Percentiles rank a stretch among this genome's conserved stretches.
Evolutionary conservation across 495 filamentous ascomycete species (phyloP).

Genomic region (Penicillium maclennaniae): DNA sequence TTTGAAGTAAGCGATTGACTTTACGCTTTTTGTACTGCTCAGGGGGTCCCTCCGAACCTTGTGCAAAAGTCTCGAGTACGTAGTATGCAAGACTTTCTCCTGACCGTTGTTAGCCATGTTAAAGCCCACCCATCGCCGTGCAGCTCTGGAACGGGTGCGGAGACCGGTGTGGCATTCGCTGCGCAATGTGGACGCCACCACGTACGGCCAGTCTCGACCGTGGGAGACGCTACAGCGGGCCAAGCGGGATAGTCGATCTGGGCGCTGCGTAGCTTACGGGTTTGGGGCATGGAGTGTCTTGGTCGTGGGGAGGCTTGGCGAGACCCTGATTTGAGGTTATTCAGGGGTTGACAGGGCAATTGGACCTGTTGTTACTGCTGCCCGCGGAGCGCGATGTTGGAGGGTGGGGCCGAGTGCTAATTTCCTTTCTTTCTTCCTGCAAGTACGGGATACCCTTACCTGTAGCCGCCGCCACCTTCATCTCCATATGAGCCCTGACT

Average conservation of each 20-base stretch:
- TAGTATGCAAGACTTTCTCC: too few relatives aligned
- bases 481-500: too few relatives aligned
- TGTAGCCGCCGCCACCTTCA: too few relatives aligned
- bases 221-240: conserved; percentile 2
- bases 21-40: not conserved
- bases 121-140: too few relatives aligned
- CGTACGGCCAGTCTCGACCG: conserved; percentile 8
- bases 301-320: conserved; percentile 16
- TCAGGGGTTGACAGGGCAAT: conserved; percentile 6
- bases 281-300: not conserved
- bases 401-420: too few relatives aligned
- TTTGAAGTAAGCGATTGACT: not conserved
- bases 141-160: too few relatives aligned
- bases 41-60: not conserved
- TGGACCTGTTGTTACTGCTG: not conserved
- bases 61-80: too few relatives aligned
- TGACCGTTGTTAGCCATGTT: too few relatives aligned
- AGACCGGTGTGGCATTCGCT: not conserved
- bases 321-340: conserved; percentile 20
- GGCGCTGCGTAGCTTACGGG: conserved; percentile 2
- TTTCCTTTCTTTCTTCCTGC: too few relatives aligned
- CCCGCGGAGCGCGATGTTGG: not conserved
- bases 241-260: conserved; percentile 20
- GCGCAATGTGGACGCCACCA: not conserved
- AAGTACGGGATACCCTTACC: too few relatives aligned